Conservation (phyloP, 768 basidiomycete genomes). For the Termitomyces titanicus region DNA sequence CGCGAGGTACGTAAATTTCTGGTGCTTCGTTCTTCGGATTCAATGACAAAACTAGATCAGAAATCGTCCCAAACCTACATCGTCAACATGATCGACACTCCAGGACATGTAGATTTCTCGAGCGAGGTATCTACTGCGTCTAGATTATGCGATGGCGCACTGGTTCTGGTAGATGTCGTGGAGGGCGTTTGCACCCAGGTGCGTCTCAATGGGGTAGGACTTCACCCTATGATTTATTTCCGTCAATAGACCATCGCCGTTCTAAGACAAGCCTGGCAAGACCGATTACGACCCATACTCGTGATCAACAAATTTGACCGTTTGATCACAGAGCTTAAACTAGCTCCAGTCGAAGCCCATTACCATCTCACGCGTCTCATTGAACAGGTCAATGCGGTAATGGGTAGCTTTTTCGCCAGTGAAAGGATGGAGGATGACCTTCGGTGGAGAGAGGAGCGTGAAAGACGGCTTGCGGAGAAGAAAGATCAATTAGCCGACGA, state of each 20-base stretch:
- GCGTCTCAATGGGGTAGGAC: not conserved
- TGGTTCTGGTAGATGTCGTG: constrained; percentile 93
- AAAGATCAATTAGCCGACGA: constrained; percentile 69
- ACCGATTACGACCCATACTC: constrained; percentile 83
- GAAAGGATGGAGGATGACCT: constrained; percentile 97
- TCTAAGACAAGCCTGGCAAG: constrained; percentile 90
- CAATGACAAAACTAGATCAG: constrained; percentile 40
- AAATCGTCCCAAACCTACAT: constrained; percentile 65
- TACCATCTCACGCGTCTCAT: constrained; percentile 91
- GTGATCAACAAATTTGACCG: constrained; percentile 98
- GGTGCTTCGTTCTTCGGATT: constrained; percentile 9
- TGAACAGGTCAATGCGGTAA: constrained; percentile 96
- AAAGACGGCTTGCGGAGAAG: constrained; percentile 73
- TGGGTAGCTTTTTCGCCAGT: constrained; percentile 93
- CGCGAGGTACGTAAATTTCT: constrained; percentile 46
- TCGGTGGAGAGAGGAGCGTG: constrained; percentile 90
- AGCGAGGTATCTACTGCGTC: constrained; percentile 96
- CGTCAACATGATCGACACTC: constrained; percentile 97
- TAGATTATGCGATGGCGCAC: constrained; percentile 89
- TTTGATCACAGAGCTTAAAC: constrained; percentile 87
- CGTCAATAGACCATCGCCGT: constrained; percentile 83
- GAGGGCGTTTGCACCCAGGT: constrained; percentile 99
- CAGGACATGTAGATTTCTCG: constrained; percentile 98
- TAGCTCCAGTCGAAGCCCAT: constrained; percentile 89
- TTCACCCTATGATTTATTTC: not conserved